phyloP scores from a whole-genome alignment of 1,139 yeast species.

The Candida albicans region DNA sequence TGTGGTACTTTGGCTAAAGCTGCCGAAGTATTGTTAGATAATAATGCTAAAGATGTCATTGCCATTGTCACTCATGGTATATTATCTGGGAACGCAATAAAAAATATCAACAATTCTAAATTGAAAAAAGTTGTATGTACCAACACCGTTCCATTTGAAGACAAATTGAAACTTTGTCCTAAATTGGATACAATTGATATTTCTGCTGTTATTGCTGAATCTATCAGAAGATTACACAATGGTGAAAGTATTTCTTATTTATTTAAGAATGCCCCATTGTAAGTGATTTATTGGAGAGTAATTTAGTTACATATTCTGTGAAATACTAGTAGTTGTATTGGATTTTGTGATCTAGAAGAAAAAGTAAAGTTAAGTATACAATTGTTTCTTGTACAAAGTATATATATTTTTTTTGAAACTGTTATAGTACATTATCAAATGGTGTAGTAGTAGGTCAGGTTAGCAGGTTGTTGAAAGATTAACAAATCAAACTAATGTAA shows the following conservation, averaged over 20 bases:
- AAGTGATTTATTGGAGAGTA: slow-evolving; percentile 1
- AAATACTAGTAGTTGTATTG: neutral
- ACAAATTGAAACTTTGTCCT: slow-evolving; percentile 47
- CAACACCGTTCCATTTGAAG: slow-evolving; percentile 70
- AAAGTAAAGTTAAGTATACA: too few relatives aligned
- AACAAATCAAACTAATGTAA: too few relatives aligned
- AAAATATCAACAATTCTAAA: slow-evolving; percentile 57
- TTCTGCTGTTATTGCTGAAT: slow-evolving; percentile 74
- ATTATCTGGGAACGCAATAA: slow-evolving; percentile 69
- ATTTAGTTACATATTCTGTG: neutral
- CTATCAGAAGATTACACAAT: slow-evolving; percentile 76
- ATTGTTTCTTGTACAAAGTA: too few relatives aligned
- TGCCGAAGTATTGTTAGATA: slow-evolving; percentile 58
- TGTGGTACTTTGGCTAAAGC: slow-evolving; percentile 82
- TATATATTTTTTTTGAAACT: too few relatives aligned
- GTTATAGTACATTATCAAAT: neutral
- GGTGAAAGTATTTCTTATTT: slow-evolving; percentile 81
- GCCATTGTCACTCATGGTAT: slow-evolving; percentile 83
- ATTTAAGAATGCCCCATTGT: slow-evolving; percentile 49
- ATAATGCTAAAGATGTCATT: slow-evolving; percentile 71
- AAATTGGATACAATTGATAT: slow-evolving; percentile 69
- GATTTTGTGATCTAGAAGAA: neutral
- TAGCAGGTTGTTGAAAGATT: too few relatives aligned
- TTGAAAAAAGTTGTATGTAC: slow-evolving; percentile 69
- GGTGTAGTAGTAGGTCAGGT: neutral